A percentile compares a stretch with the other conserved stretches of the same genome.
Evolutionary conservation across 495 filamentous ascomycete species (phyloP).

Genomic region (Xylaria intraflava): DNA sequence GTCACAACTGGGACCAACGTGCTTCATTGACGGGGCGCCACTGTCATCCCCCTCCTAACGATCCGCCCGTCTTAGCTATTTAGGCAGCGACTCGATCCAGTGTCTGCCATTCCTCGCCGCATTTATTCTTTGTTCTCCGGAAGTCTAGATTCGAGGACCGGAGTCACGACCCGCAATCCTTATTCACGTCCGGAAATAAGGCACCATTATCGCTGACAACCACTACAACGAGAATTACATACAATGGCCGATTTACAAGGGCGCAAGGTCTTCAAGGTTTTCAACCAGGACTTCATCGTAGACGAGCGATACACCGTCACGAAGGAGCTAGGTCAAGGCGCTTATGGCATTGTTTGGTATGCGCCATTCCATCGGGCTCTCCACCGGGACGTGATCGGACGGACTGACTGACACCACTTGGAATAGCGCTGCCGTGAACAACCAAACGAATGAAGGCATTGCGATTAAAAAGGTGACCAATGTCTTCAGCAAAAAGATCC

Average conservation of each 20-base stretch:
- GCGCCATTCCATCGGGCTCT: conserved; percentile 20
- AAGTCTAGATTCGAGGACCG: not conserved
- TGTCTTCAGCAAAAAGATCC: conserved; percentile 99
- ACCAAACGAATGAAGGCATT: conserved; percentile 86
- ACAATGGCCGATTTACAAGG: conserved; percentile 72
- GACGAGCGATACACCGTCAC: conserved; percentile 97
- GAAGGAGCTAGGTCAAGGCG: conserved; percentile 96
- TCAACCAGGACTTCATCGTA: conserved; percentile 99
- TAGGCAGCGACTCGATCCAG: not conserved
- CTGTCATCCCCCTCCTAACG: not conserved
- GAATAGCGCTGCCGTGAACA: conserved; percentile 82
- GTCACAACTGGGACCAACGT: not conserved
- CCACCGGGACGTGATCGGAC: not conserved
- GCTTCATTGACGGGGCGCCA: not conserved
- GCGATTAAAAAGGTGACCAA: conserved; percentile 99
- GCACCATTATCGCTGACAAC: not conserved
- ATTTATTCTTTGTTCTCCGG: not conserved
- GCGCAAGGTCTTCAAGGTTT: conserved; percentile 98
- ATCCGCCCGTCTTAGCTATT: not conserved
- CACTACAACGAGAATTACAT: not conserved
- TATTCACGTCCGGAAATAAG: not conserved
- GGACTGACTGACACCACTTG: not conserved
- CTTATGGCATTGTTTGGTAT: conserved; percentile 98
- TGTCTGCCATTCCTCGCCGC: not conserved
- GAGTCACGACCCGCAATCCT: not conserved